Percentiles rank a stretch among this genome's conserved stretches.
Conservation (phyloP, 2,329 filamentous ascomycete species). For the Arthrinium phaeospermum region DNA sequence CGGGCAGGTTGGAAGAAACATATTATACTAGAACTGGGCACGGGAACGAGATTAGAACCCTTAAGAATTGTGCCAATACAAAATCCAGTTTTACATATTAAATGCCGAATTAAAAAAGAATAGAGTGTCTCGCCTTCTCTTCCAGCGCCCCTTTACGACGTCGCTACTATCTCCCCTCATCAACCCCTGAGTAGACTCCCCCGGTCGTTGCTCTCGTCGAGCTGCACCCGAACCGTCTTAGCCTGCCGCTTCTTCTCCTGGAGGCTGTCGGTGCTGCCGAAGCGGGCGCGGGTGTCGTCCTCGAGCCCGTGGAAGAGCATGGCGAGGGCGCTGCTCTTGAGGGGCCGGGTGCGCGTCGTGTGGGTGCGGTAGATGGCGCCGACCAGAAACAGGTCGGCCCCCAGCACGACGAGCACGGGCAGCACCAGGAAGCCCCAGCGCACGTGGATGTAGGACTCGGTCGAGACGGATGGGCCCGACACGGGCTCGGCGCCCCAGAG, state of each 20-base stretch:
- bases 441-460: constrained; percentile 41
- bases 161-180: not conserved
- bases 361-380: constrained; percentile 34
- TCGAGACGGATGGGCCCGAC: constrained; percentile 35
- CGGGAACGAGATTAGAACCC: not conserved
- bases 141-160: no score
- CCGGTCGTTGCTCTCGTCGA: constrained; percentile 32
- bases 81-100: not conserved
- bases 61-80: not conserved
- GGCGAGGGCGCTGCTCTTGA: constrained; percentile 44
- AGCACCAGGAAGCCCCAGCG: constrained; percentile 43
- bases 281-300: constrained; percentile 31
- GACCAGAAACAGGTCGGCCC: constrained; percentile 38
- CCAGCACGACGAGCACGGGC: constrained; percentile 38
- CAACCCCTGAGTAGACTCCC: constrained; percentile 21
- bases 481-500: constrained; percentile 36
- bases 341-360: constrained; percentile 34
- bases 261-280: constrained; percentile 30
- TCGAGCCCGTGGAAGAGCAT: constrained; percentile 44
- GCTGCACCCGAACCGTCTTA: constrained; percentile 32
- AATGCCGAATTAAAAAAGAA: not conserved
- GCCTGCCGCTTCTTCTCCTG: constrained; percentile 34
- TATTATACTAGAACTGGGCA: no score
- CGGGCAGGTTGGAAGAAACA: not conserved
- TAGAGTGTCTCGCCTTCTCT: not conserved